These are phyloP conservation scores for Trichoderma gamsii DNA, from an alignment of 495 filamentous ascomycete genomes.

Conservation along the genomic window DNA sequence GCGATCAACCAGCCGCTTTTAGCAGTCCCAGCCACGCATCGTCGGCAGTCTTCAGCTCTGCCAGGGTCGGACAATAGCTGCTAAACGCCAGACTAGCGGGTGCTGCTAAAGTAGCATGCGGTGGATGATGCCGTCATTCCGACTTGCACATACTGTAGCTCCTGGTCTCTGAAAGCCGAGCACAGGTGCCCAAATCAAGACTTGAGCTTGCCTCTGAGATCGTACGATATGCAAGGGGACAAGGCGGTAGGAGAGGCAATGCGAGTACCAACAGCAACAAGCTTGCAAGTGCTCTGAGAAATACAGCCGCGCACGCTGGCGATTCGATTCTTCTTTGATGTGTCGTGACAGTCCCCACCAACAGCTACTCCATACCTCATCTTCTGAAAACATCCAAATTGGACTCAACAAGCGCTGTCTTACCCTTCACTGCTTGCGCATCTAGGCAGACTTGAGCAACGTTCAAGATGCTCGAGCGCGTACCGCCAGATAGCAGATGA, in stretches of 20 bases:
- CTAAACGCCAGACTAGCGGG: background rate
- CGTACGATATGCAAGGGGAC: background rate
- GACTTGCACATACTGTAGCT: background rate
- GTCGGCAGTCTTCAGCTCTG: background rate
- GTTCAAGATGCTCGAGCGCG: background rate
- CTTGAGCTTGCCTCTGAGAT: too few species aligned
- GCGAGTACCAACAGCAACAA: background rate
- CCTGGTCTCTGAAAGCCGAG: too few species aligned
- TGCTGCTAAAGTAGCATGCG: background rate
- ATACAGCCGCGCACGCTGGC: background rate
- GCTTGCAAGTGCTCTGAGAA: too few species aligned
- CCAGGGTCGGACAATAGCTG: background rate
- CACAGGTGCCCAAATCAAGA: too few species aligned
- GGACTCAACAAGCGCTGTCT: background rate
- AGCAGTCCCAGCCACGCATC: background rate
- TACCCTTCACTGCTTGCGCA: background rate
- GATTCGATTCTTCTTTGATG: background rate
- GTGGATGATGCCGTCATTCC: background rate
- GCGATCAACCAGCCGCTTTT: background rate
- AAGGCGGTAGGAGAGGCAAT: background rate
- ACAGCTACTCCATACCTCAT: background rate
- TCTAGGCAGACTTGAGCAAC: background rate
- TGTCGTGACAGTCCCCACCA: background rate
- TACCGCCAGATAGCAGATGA: background rate
- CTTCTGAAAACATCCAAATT: background rate